A percentile compares a stretch with the other conserved stretches of the same genome.
These are phyloP conservation scores for Aphanomyces cochlioides DNA, from an alignment of 352 stramenopile species.

Conservation along the genomic window DNA sequence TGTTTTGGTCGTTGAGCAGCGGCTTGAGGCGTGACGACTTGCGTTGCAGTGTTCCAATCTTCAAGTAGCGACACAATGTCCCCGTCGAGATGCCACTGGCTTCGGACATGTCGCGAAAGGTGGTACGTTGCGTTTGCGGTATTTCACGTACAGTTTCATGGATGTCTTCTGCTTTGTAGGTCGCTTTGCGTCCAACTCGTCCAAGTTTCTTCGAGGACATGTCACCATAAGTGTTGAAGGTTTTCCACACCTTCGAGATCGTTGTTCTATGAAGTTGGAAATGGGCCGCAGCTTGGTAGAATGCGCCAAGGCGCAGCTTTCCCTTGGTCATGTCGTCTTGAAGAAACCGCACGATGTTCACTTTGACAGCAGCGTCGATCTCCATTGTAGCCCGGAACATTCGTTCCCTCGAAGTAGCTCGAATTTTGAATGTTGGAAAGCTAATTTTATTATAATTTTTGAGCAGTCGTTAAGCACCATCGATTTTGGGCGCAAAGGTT, in stretches of 20 bases:
- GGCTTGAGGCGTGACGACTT: not conserved
- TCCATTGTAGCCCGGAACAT: not conserved
- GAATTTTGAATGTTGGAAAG: not conserved
- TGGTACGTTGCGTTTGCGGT: not conserved
- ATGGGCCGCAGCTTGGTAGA: not conserved
- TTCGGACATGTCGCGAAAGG: not conserved
- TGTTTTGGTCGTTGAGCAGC: not conserved
- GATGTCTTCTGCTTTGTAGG: not conserved
- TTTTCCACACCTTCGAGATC: not conserved
- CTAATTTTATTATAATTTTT: slow-evolving; percentile 11
- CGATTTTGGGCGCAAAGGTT: slow-evolving; percentile 12
- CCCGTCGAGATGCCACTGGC: not conserved
- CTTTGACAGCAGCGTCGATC: not conserved
- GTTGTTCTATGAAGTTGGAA: not conserved
- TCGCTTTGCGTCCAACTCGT: not conserved
- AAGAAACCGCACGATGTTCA: not conserved
- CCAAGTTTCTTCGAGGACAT: not conserved
- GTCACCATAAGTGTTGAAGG: not conserved
- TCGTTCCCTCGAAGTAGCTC: not conserved
- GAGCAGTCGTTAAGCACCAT: not conserved
- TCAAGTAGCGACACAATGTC: not conserved
- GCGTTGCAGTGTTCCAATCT: not conserved
- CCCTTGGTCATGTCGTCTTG: not conserved
- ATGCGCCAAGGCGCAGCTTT: not conserved
- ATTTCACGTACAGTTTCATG: not conserved